Evolutionary conservation across 106 monocot genomes (phyloP), one percentile per base, ranked within the genome.

Genomic region (Alisma plantagoaquatica): DNA sequence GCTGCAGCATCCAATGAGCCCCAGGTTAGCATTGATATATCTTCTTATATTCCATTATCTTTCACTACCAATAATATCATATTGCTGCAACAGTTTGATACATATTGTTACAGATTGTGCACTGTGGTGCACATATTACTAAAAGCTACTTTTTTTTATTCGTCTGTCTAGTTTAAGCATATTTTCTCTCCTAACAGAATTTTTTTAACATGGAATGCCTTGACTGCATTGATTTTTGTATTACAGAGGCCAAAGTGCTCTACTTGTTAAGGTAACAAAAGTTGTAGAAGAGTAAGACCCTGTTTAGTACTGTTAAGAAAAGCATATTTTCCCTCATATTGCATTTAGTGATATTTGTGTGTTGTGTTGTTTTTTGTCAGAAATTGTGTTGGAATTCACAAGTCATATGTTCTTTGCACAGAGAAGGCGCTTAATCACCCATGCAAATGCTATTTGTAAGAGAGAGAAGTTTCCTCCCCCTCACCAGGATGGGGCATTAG

Each of bases 381-480:
- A 2, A 23, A 48, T 48, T 48, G 17, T 3, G 6, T 23, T 22
- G 2, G 25, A 48, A 23, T 48, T 10, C 10, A 2, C 10, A 52
- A 27, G 25, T 18, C 9, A 21, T 4, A 31, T 33, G 18, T 29
- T n/a, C 9, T 1, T 32, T 28, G 2, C 25, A 19, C 83, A 89
- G 88, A 80, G 73, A 53, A 57, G 75, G 54, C 65, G 87, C 4
- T 73, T 87, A 15, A 84, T 88, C 10, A 75, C 83, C 27, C 87
- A 87, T 71, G 79, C 83, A 33, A 94, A 87, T 73, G 83, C 93
- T 26, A 87, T 80, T 67, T 73, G 93, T 77, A 94, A 78, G 80
- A 94, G 87, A 19, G 93, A 94, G 45, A 94, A 94, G 49, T 94
- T 94, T 27, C 93, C 93, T 29, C 93, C 93, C 2, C 93, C 93